These are phyloP conservation scores for Chalciporus sp. DNA, from an alignment of 1,284 basidiomycete species.

Conservation along the genomic window DNA sequence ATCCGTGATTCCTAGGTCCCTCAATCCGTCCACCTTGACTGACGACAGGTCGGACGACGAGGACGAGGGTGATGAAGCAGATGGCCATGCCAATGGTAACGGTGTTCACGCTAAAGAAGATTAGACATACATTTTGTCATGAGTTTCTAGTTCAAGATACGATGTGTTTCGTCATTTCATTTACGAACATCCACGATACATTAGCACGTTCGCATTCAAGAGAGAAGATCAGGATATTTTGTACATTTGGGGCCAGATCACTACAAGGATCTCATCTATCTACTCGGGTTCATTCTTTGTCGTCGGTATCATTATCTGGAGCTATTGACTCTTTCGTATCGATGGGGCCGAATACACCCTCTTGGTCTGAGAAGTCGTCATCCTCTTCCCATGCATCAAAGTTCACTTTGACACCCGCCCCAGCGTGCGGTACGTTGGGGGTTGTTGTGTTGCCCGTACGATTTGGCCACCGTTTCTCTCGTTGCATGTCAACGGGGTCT, in stretches of 20 bases:
- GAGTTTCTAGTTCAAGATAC: conserved; percentile 1
- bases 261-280: not conserved
- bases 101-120: conserved; percentile 37
- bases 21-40: conserved; percentile 35
- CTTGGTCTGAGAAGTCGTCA: conserved; percentile 58
- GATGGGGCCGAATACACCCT: conserved; percentile 45
- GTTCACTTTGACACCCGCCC: conserved; percentile 52
- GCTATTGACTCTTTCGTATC: conserved; percentile 5
- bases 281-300: conserved; percentile 5
- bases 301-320: conserved; percentile 4
- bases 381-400: conserved; percentile 64
- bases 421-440: conserved; percentile 20
- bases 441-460: conserved; percentile 36
- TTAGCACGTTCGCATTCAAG: conserved; percentile 1
- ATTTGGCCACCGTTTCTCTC: conserved; percentile 75
- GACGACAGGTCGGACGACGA: conserved; percentile 71
- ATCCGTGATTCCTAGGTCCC: conserved; percentile 9
- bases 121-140: conserved; percentile 14
- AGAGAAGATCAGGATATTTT: not conserved
- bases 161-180: conserved; percentile 5
- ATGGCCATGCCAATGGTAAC: conserved; percentile 30
- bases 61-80: conserved; percentile 53
- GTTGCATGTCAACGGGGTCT: conserved; percentile 67
- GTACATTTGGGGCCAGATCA: not conserved
- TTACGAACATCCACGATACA: conserved; percentile 13